Conservation (phyloP, 139 green algal species). For the Coccomyxa sp. region DNA sequence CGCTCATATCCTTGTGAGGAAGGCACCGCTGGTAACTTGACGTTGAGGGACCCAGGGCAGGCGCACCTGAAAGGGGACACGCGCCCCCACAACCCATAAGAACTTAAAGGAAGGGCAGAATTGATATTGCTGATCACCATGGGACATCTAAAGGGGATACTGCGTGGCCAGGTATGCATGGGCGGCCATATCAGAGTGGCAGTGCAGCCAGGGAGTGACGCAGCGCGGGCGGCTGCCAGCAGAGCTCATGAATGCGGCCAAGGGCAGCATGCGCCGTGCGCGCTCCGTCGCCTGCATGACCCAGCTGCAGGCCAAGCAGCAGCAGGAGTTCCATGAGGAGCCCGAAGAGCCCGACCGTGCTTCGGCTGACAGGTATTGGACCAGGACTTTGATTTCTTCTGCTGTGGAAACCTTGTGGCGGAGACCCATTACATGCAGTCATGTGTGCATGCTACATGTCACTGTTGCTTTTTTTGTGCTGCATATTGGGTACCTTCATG, state of each 20-base stretch:
- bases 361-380: neutral
- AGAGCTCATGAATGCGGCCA: neutral
- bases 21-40: too few relatives aligned
- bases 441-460: neutral
- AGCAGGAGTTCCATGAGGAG: neutral
- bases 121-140: neutral
- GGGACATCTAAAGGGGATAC: neutral
- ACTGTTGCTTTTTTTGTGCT: too few relatives aligned
- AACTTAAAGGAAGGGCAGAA: too few relatives aligned
- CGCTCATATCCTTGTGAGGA: too few relatives aligned
- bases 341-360: neutral
- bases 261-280: conserved; percentile 1
- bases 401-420: too few relatives aligned
- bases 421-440: neutral
- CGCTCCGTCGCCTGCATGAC: conserved; percentile 46
- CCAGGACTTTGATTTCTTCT: neutral
- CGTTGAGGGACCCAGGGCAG: too few relatives aligned
- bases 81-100: too few relatives aligned
- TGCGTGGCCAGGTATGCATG: conserved; percentile 30
- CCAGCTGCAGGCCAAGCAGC: conserved; percentile 52
- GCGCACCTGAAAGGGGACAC: too few relatives aligned
- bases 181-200: conserved; percentile 44
- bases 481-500: too few relatives aligned
- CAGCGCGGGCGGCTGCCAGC: conserved; percentile 7
- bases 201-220: conserved; percentile 27